phyloP scores from a whole-genome alignment of 208 protist genomes.

The Trichomonas tenax region DNA sequence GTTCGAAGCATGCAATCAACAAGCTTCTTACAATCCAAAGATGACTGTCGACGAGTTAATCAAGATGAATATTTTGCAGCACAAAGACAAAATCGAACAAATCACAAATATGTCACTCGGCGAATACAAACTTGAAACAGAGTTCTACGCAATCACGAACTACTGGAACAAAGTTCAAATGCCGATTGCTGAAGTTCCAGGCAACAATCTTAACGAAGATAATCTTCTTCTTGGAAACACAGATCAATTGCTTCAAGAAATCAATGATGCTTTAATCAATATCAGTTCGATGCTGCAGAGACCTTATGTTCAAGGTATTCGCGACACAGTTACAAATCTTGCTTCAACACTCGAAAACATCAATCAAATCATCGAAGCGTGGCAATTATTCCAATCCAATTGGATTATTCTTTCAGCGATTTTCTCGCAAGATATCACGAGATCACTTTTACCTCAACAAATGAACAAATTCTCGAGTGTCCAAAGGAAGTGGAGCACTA shows the following conservation, averaged over 20 bases:
- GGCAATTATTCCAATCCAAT: neutral
- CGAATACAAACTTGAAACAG: neutral
- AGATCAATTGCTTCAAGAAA: neutral
- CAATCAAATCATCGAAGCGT: neutral
- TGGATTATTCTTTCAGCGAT: neutral
- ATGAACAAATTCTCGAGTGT: neutral
- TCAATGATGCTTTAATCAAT: neutral
- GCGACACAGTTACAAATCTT: neutral
- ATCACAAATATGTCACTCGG: neutral
- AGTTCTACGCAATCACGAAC: neutral
- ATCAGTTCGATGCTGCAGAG: neutral
- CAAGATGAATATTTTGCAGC: neutral
- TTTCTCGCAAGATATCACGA: neutral
- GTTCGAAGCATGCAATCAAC: neutral
- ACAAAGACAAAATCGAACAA: neutral
- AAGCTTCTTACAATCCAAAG: neutral
- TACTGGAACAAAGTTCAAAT: conserved; percentile 17
- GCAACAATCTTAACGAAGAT: neutral
- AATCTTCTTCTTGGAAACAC: neutral
- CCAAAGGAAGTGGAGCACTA: neutral
- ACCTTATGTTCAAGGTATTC: neutral
- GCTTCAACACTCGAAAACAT: neutral
- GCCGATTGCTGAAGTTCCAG: neutral
- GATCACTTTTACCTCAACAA: neutral
- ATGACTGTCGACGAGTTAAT: conserved; percentile 9